A percentile compares a stretch with the other conserved stretches of the same genome.
These are phyloP conservation scores for Nepenthes alata DNA, from an alignment of 179 eudicot genomes.

Conservation along the genomic window DNA sequence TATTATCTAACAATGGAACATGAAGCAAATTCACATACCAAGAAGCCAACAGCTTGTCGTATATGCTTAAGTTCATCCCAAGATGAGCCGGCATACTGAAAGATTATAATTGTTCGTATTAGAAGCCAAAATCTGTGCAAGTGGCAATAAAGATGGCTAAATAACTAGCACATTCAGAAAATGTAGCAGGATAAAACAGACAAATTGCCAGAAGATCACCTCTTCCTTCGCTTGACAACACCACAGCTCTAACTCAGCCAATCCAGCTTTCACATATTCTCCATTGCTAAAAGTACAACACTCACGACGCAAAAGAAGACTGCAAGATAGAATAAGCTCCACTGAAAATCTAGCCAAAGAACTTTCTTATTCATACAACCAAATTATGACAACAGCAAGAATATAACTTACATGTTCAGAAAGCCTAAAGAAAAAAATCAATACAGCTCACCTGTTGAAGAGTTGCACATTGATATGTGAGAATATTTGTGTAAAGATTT, in stretches of 20 bases:
- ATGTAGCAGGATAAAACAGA: neutral
- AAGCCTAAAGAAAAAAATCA: too few relatives aligned
- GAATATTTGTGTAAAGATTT: constrained; percentile 22
- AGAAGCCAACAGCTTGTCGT: constrained; percentile 24
- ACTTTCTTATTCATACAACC: neutral
- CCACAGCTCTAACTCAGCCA: constrained; percentile 26
- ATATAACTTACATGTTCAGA: neutral
- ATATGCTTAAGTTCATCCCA: constrained; percentile 30
- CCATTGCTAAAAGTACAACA: constrained; percentile 28
- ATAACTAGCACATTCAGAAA: neutral
- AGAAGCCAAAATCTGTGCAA: neutral
- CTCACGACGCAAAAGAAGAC: constrained; percentile 26
- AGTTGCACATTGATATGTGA: constrained; percentile 24
- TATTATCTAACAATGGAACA: constrained; percentile 2
- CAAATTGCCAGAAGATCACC: constrained; percentile 6
- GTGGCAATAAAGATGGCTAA: neutral
- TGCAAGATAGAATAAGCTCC: constrained; percentile 5
- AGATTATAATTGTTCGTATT: neutral
- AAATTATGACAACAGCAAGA: neutral
- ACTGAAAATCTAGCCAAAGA: neutral
- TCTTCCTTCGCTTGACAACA: constrained; percentile 28
- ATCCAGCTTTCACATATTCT: constrained; percentile 22
- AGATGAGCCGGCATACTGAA: constrained; percentile 23
- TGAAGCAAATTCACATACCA: constrained; percentile 12
- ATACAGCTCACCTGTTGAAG: constrained; percentile 15